A percentile compares a stretch with the other conserved stretches of the same genome.
Evolutionary conservation across 208 protist species (phyloP).

Genomic region (Trypanosoma vivax): DNA sequence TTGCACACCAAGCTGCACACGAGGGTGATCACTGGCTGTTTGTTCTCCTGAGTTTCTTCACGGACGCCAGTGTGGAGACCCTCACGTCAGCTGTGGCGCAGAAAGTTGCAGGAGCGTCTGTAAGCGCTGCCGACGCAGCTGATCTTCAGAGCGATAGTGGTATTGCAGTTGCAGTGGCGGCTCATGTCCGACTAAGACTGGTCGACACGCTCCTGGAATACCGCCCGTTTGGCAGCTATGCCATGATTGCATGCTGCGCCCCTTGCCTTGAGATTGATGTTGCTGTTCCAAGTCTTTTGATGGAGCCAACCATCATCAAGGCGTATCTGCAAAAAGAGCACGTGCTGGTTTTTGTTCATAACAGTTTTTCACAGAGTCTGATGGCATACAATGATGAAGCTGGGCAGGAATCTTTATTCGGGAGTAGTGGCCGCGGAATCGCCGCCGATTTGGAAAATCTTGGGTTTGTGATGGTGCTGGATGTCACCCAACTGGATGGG

Average conservation of each 20-base stretch:
- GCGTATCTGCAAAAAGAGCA: constrained; percentile 10
- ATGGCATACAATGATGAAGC: constrained; percentile 13
- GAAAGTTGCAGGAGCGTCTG: background rate
- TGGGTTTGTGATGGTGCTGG: constrained; percentile 17
- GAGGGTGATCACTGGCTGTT: constrained; percentile 47
- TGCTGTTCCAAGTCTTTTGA: constrained; percentile 12
- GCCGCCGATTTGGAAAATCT: constrained; percentile 13
- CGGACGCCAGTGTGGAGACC: constrained; percentile 6
- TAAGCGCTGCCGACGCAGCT: background rate
- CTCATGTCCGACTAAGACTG: constrained; percentile 9
- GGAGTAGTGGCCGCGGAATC: constrained; percentile 9
- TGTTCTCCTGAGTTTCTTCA: constrained; percentile 44
- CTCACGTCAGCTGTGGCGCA: constrained; percentile 11
- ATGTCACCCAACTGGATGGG: background rate
- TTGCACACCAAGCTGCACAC: constrained; percentile 38
- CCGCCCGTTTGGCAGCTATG: constrained; percentile 14
- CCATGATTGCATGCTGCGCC: constrained; percentile 10
- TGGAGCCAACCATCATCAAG: constrained; percentile 8
- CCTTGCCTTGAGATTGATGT: constrained; percentile 7
- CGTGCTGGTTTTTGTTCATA: constrained; percentile 15
- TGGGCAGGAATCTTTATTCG: constrained; percentile 12
- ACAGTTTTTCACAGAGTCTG: constrained; percentile 18
- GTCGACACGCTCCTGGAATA: constrained; percentile 20
- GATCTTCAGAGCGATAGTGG: constrained; percentile 16
- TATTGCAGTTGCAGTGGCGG: constrained; percentile 14